A percentile compares a stretch with the other conserved stretches of the same genome.
Conservation (phyloP, 148 eudicot species). For the Dianthus caryophyllus region DNA sequence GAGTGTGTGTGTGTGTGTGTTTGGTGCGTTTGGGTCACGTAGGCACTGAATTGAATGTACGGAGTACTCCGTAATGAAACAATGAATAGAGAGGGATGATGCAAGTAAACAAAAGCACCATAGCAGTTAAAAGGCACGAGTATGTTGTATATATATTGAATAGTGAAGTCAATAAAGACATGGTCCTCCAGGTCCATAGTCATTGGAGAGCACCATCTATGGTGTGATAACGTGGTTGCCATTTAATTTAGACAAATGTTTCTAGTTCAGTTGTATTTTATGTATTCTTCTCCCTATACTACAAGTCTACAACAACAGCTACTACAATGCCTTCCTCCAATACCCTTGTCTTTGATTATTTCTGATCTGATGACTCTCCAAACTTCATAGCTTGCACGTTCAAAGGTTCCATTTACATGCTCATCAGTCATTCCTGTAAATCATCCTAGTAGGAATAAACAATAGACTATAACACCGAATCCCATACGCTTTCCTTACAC, state of each 20-base stretch:
- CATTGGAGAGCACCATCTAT: not conserved
- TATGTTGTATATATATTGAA: not conserved
- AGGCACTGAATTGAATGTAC: not conserved
- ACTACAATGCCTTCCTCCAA: no score
- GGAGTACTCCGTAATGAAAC: not conserved
- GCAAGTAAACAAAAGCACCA: not conserved
- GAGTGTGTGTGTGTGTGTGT: no score
- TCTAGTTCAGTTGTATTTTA: no score
- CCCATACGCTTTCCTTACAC: no score
- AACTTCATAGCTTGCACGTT: conserved; percentile 8
- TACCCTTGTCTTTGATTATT: conserved; percentile 14
- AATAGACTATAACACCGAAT: no score
- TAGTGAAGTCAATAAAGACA: not conserved
- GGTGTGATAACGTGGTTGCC: not conserved
- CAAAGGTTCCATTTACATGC: not conserved
- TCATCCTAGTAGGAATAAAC: no score
- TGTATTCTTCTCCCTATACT: no score
- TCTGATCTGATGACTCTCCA: not conserved
- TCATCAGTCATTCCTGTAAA: not conserved
- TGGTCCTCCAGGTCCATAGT: conserved; percentile 1
- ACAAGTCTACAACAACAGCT: no score
- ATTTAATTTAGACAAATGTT: no score
- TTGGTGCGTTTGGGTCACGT: no score
- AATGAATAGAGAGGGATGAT: not conserved
- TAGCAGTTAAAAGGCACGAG: not conserved